Base-by-base conservation (phyloP, 106 monocot species). In the Platanthera zijinensis region DNA sequence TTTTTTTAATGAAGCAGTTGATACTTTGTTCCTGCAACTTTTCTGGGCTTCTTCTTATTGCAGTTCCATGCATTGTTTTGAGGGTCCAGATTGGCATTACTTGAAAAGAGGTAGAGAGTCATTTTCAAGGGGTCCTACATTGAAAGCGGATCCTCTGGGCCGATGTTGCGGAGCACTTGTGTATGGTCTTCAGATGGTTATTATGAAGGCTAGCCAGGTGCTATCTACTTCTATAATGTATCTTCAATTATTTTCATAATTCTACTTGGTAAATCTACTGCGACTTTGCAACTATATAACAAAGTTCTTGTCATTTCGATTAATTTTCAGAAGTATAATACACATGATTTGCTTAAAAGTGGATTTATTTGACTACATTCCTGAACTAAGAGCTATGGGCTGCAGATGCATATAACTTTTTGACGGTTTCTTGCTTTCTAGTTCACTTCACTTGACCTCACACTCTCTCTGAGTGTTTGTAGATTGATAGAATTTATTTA, bases 11-110 rank as follows among this genome's bases (percentile, higher is more conserved):
- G 32, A 30, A 32, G 70, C 15, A 48, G 48, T 70, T 47, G 45
- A 25, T 47, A 28, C 8, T 8, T 67, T 39, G 10, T n/a, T 10
- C n/a, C 5, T 48, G 48, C 17, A 70, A 70, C 45, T 30, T 70
- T 70, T 70, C 10, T 70, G 17, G 13, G 10, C 30, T 67, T 67
- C 63, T 67, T 68, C 9, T 49, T 79, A 28, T 81, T 85, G 61
- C 83, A 99, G 97, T 87, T 99, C 97, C 3, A 94, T 99, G 97
- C 97, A 99, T 48, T 92, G 97, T 81, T 99, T 94, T 83, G 97
- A 99, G 79, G 97, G 97, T 10, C 94, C 93, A 39, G 94, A 99
- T 54, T 94, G 97, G 97, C 84, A 84, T 74, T 84, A 88, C 69
- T 64, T 99, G 82, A 99, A 99, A 82, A 94, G 88, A 78, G 97